Conservation (phyloP, 441 rosid genomes). For the Pelargonium exstipulatum region DNA sequence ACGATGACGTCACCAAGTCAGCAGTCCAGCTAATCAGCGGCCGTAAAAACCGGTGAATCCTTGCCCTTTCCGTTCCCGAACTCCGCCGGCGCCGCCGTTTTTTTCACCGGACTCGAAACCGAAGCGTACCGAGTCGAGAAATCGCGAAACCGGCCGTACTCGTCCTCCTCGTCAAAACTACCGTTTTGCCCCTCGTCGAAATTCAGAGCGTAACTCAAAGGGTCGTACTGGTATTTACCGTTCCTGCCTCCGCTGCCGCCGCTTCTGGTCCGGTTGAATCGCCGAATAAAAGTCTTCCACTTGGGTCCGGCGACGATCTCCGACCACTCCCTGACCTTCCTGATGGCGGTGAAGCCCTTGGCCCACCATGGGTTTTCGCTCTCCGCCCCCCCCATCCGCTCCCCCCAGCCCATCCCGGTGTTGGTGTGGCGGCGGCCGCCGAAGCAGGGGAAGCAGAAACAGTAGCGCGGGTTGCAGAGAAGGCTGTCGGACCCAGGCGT, state of each 20-base stretch:
- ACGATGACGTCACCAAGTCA: neutral
- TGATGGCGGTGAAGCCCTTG: slow-evolving; percentile 32
- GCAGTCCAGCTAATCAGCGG: neutral
- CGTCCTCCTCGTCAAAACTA: slow-evolving; percentile 27
- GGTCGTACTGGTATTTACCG: slow-evolving; percentile 69
- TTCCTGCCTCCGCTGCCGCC: slow-evolving; percentile 27
- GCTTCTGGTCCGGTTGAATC: slow-evolving; percentile 47
- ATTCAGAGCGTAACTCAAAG: slow-evolving; percentile 58
- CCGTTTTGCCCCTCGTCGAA: slow-evolving; percentile 45
- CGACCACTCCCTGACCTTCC: slow-evolving; percentile 69
- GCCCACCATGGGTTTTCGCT: slow-evolving; percentile 37
- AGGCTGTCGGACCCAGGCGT: slow-evolving; percentile 22
- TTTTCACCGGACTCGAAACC: slow-evolving; percentile 20
- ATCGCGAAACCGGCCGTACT: slow-evolving; percentile 31
- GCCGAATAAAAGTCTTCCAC: slow-evolving; percentile 83
- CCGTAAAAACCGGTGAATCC: neutral
- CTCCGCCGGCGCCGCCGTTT: slow-evolving; percentile 1
- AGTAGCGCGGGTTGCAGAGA: slow-evolving; percentile 26
- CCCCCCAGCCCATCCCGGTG: slow-evolving; percentile 47
- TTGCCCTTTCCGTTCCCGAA: neutral
- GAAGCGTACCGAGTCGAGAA: slow-evolving; percentile 52
- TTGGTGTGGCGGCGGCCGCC: slow-evolving; percentile 27
- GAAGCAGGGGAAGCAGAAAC: slow-evolving; percentile 56
- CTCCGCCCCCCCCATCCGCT: slow-evolving; percentile 36
- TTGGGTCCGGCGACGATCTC: slow-evolving; percentile 87